These are phyloP conservation scores for Fonsecaea pedrosoi DNA, from an alignment of 2,329 filamentous ascomycete genomes.

Conservation along the genomic window DNA sequence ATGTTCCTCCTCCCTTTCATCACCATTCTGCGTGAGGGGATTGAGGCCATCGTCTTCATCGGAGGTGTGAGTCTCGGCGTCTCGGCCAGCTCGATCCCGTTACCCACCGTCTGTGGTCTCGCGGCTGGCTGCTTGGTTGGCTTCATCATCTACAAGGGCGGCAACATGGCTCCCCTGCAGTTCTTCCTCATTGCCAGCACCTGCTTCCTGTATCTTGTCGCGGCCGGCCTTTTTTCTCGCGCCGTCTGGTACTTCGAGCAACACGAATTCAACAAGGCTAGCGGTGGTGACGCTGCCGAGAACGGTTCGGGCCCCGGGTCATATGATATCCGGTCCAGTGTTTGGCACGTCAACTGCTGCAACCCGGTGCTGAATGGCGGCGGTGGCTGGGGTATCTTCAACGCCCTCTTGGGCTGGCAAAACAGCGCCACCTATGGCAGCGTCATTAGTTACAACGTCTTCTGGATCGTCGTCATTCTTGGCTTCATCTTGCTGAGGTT, in stretches of 20 bases:
- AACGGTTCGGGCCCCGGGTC: constrained; percentile 73
- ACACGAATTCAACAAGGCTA: constrained; percentile 69
- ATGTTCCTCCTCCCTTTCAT: constrained; percentile 88
- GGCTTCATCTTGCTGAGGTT: constrained; percentile 71
- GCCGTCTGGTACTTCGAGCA: constrained; percentile 77
- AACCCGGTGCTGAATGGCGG: constrained; percentile 74
- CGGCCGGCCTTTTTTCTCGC: constrained; percentile 80
- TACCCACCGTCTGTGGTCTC: constrained; percentile 76
- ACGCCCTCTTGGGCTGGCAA: constrained; percentile 83
- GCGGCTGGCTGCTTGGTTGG: constrained; percentile 71
- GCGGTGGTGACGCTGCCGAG: constrained; percentile 64
- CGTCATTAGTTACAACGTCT: constrained; percentile 84
- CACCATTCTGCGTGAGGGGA: constrained; percentile 83
- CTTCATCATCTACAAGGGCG: constrained; percentile 78
- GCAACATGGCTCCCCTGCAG: constrained; percentile 71
- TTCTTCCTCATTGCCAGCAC: constrained; percentile 82
- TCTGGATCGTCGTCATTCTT: constrained; percentile 77
- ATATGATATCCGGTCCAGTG: constrained; percentile 77
- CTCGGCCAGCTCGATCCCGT: constrained; percentile 76
- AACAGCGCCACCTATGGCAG: constrained; percentile 89
- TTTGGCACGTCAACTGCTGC: constrained; percentile 89
- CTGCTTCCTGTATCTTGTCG: constrained; percentile 82
- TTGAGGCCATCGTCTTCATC: constrained; percentile 86
- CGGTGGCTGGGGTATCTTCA: constrained; percentile 85
- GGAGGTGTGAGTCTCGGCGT: constrained; percentile 80